Evolutionary conservation across 164 flowering plant genomes (phyloP).

Genomic region (Aristolochia fimbriata): DNA sequence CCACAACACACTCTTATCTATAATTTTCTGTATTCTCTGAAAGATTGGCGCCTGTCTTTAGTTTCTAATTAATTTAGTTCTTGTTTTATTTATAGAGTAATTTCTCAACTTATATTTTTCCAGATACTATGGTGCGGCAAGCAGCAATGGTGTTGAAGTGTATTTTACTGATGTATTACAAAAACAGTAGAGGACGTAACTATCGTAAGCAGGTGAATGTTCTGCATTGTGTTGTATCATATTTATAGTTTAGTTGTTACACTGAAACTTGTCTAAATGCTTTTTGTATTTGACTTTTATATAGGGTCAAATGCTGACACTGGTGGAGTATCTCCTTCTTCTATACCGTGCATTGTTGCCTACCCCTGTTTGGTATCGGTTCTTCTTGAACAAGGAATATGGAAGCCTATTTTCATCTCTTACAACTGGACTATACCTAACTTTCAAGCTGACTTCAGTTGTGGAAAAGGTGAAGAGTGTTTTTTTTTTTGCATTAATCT

Average conservation of each 20-base stretch:
- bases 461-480: slow-evolving; percentile 73
- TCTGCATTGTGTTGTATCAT: no score
- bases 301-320: slow-evolving; percentile 94
- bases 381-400: slow-evolving; percentile 95
- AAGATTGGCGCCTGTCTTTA: background rate
- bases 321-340: slow-evolving; percentile 83
- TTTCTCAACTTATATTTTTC: slow-evolving; percentile 9
- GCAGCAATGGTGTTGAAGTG: slow-evolving; percentile 83
- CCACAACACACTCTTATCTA: no score
- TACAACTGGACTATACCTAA: slow-evolving; percentile 91
- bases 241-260: no score
- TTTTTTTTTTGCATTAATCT: background rate
- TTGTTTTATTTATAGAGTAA: background rate
- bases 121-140: slow-evolving; percentile 95
- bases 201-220: slow-evolving; percentile 77
- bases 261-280: no score
- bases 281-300: slow-evolving; percentile 4
- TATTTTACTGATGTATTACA: slow-evolving; percentile 70
- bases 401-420: slow-evolving; percentile 98
- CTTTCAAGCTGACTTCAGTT: slow-evolving; percentile 94
- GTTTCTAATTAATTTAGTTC: background rate
- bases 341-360: slow-evolving; percentile 92
- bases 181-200: slow-evolving; percentile 80
- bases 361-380: slow-evolving; percentile 97
- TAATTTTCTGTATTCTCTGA: no score